Evolutionary conservation across 2,329 filamentous ascomycete genomes (phyloP).

Genomic region (Talaromyces amestolkiae): DNA sequence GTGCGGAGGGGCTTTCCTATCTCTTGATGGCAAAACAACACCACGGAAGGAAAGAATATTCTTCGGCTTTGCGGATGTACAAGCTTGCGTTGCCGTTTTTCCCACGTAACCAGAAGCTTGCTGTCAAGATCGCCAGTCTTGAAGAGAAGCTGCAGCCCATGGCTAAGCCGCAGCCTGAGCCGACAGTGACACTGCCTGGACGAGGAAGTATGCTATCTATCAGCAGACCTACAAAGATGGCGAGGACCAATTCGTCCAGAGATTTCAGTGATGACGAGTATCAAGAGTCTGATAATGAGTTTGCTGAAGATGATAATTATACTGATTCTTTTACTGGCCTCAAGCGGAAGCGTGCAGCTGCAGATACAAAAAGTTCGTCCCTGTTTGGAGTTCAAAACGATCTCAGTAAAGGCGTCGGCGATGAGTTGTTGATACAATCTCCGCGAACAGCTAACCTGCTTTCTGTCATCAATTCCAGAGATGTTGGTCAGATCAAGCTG

Average conservation of each 20-base stretch:
- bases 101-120: conserved; percentile 76
- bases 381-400: not conserved
- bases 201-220: conserved; percentile 36
- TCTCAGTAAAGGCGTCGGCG: conserved; percentile 22
- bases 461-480: conserved; percentile 47
- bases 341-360: conserved; percentile 30
- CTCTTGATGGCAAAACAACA: conserved; percentile 90
- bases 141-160: conserved; percentile 49
- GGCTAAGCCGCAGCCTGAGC: conserved; percentile 20
- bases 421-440: conserved; percentile 28
- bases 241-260: conserved; percentile 30
- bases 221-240: conserved; percentile 27
- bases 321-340: conserved; percentile 25
- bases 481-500: conserved; percentile 46
- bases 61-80: conserved; percentile 78
- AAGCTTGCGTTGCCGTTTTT: conserved; percentile 81
- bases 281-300: conserved; percentile 25
- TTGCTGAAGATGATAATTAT: conserved; percentile 32
- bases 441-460: conserved; percentile 46
- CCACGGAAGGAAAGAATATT: conserved; percentile 76
- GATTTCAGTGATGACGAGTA: conserved; percentile 36
- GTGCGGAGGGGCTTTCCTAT: conserved; percentile 78
- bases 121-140: conserved; percentile 54
- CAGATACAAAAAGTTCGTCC: conserved; percentile 21
- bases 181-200: conserved; percentile 23